Evolutionary conservation across 176 grass and related monocot species (phyloP).

Genomic region (Lolium rigidum): DNA sequence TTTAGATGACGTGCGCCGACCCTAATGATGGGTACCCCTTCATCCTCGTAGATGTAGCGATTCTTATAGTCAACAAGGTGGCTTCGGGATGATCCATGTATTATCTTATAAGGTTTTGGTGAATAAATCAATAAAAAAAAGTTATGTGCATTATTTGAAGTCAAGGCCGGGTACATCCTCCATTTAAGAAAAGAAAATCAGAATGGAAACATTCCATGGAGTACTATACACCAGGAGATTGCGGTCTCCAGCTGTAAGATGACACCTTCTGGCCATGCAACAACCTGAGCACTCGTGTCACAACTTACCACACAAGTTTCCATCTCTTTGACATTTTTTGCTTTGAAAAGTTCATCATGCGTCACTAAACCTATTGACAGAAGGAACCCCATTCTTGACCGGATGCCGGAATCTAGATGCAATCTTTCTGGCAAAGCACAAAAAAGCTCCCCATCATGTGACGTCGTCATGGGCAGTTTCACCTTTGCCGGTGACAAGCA

Average conservation of each 20-base stretch:
- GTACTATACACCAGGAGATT: background rate
- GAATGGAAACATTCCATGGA: too few relatives aligned
- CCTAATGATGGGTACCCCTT: too few relatives aligned
- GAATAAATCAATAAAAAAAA: too few relatives aligned
- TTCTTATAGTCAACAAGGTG: too few relatives aligned
- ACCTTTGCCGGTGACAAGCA: background rate
- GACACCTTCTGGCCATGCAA: background rate
- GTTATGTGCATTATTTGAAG: too few relatives aligned
- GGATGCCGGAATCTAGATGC: conserved; percentile 8
- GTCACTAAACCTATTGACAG: background rate
- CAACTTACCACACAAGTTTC: background rate
- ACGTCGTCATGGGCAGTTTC: background rate
- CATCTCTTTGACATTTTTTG: background rate
- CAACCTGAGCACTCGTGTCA: background rate
- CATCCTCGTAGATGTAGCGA: too few relatives aligned
- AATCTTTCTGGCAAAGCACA: background rate
- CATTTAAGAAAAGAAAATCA: too few relatives aligned
- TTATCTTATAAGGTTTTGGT: too few relatives aligned
- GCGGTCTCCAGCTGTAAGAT: conserved; percentile 32
- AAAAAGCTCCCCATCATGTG: conserved; percentile 33
- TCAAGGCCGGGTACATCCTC: too few relatives aligned
- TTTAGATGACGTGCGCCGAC: too few relatives aligned
- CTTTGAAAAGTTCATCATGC: background rate
- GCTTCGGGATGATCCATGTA: too few relatives aligned
- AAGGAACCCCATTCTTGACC: conserved; percentile 19